phyloP scores from a whole-genome alignment of 345 rosid species.

The Rhizophora mangle region DNA sequence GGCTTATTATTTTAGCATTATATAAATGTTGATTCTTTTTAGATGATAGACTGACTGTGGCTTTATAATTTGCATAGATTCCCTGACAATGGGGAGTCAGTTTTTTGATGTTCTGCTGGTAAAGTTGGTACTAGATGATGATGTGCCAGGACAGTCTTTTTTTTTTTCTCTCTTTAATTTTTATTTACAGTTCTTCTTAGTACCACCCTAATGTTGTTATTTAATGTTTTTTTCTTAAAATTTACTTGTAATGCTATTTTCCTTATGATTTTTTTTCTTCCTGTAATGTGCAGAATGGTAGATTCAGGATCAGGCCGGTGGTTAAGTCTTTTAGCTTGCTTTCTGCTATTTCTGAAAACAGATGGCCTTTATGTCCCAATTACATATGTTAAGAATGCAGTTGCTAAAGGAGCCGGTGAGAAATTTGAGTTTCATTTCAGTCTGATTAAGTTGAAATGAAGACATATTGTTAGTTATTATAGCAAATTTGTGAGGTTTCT shows the following conservation, averaged over 20 bases:
- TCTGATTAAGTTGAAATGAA: neutral
- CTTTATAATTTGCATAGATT: constrained; percentile 9
- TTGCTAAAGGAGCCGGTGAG: constrained; percentile 84
- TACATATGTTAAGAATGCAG: constrained; percentile 62
- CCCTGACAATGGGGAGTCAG: constrained; percentile 5
- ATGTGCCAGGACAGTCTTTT: neutral
- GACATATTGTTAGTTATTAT: neutral
- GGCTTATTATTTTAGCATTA: neutral
- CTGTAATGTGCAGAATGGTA: constrained; percentile 54
- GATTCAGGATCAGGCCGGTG: constrained; percentile 45
- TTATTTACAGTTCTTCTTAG: neutral
- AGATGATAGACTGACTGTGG: constrained; percentile 7
- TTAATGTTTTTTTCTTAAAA: too few relatives aligned
- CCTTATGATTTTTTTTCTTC: neutral
- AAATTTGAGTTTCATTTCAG: neutral
- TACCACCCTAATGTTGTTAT: neutral
- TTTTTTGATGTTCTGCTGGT: too few relatives aligned
- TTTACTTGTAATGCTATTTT: neutral
- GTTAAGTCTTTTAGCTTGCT: constrained; percentile 37
- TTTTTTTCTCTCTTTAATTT: constrained; percentile 7
- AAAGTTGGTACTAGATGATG: too few relatives aligned
- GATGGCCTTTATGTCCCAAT: constrained; percentile 52
- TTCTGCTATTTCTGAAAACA: constrained; percentile 37
- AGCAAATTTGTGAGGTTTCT: neutral
- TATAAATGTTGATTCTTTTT: neutral